These are phyloP conservation scores for Stachybotrys chlorohalonatus DNA, from an alignment of 2,329 filamentous ascomycete genomes.

Conservation along the genomic window DNA sequence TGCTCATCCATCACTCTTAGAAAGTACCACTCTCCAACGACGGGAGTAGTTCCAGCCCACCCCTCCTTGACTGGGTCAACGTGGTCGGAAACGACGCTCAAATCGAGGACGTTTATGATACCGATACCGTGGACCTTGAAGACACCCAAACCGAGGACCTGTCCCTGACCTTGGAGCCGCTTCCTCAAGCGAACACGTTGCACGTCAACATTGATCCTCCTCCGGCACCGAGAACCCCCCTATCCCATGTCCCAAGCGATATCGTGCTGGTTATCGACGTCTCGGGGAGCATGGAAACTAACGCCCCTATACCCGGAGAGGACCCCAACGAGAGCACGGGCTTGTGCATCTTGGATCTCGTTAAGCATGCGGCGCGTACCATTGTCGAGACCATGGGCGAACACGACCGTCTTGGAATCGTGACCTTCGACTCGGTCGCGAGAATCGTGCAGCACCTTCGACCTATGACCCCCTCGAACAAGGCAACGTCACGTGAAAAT, in stretches of 20 bases:
- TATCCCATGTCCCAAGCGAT: slow-evolving; percentile 42
- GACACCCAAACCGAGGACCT: too few species aligned
- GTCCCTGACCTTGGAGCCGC: slow-evolving; percentile 28
- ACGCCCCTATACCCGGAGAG: slow-evolving; percentile 38
- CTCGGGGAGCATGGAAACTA: slow-evolving; percentile 44
- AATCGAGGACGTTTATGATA: too few species aligned
- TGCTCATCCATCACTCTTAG: background rate
- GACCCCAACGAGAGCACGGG: slow-evolving; percentile 37
- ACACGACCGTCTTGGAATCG: slow-evolving; percentile 47
- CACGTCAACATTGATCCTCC: slow-evolving; percentile 39
- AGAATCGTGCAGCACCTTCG: slow-evolving; percentile 35
- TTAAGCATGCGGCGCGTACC: slow-evolving; percentile 49
- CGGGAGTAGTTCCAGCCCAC: background rate
- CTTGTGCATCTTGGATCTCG: slow-evolving; percentile 47
- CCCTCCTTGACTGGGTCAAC: background rate
- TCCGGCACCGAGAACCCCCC: slow-evolving; percentile 14
- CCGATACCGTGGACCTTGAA: too few species aligned
- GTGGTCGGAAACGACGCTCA: too few species aligned
- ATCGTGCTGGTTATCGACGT: slow-evolving; percentile 55
- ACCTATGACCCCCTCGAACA: slow-evolving; percentile 37
- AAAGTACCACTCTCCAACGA: background rate
- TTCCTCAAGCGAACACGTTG: slow-evolving; percentile 28
- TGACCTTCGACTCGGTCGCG: slow-evolving; percentile 39
- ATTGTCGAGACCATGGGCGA: slow-evolving; percentile 47
- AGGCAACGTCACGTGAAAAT: slow-evolving; percentile 27